Percentiles rank a stretch among this genome's conserved stretches.
Evolutionary conservation across 208 protist genomes (phyloP).

Genomic region (Novymonas esmeraldas): DNA sequence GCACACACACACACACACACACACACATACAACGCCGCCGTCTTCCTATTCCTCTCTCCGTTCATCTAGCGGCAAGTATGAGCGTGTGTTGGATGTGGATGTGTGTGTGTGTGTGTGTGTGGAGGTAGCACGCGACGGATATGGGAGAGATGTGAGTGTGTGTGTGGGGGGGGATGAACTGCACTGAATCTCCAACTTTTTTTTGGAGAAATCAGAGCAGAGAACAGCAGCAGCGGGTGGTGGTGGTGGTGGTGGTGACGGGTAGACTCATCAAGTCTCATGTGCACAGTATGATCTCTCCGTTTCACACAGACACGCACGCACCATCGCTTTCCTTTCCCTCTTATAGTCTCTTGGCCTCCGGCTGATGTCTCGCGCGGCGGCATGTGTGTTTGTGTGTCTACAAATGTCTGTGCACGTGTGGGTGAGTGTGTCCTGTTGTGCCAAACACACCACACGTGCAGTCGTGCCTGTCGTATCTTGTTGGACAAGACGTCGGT

Average conservation of each 20-base stretch:
- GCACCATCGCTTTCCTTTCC: background rate
- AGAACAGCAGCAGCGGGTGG: no score
- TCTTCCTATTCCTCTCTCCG: background rate
- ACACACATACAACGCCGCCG: no score
- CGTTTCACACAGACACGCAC: background rate
- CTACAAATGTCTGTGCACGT: background rate
- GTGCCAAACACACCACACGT: no score
- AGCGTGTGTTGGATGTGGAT: background rate
- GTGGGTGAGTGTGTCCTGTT: background rate
- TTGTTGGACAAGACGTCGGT: no score
- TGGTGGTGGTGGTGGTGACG: no score
- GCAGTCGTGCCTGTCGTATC: no score
- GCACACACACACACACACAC: background rate
- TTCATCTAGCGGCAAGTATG: no score
- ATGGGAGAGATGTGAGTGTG: background rate
- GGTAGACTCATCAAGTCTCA: no score
- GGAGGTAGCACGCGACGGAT: no score
- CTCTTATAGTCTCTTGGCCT: background rate
- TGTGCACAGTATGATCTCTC: background rate
- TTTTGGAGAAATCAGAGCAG: no score
- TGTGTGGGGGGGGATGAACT: background rate
- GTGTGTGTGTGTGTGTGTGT: background rate
- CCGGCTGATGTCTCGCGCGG: no score
- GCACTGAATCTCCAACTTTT: no score
- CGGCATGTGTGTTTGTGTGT: background rate